A percentile compares a stretch with the other conserved stretches of the same genome.
These are phyloP conservation scores for Solanum hybrid DNA, from an alignment of 305 asterid species.

Conservation along the genomic window DNA sequence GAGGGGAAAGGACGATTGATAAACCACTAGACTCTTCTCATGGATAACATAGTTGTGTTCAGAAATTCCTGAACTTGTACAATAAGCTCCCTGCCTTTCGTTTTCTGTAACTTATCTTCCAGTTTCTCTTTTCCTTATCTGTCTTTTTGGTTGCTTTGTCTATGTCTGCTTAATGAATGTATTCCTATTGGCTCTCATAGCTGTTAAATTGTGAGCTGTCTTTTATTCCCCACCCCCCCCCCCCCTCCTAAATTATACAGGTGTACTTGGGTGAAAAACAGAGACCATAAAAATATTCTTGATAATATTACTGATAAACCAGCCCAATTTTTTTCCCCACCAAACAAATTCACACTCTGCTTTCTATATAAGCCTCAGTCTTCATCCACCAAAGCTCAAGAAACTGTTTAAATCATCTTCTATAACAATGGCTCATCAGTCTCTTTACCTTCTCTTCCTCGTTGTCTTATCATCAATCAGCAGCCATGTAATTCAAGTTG, in stretches of 20 bases:
- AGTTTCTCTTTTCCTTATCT: not conserved
- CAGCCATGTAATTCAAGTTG: not conserved
- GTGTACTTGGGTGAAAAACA: not conserved
- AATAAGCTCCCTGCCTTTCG: not conserved
- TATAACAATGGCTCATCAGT: constrained; percentile 13
- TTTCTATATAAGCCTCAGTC: not conserved
- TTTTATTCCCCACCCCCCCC: not conserved
- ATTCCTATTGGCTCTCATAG: not conserved
- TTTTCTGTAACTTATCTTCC: not conserved
- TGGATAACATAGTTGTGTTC: not conserved
- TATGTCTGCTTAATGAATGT: not conserved
- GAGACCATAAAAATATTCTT: not conserved
- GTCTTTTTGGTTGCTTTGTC: not conserved
- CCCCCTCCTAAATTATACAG: not conserved
- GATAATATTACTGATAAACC: not conserved
- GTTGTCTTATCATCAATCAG: constrained; percentile 5
- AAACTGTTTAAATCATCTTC: not conserved
- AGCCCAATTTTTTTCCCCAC: not conserved
- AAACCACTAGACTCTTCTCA: not conserved
- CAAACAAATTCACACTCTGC: not conserved
- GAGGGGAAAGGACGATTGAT: not conserved
- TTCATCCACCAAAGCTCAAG: not conserved
- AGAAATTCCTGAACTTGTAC: not conserved
- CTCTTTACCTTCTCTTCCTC: constrained; percentile 2
- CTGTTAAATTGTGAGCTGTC: not conserved